Percentiles rank a stretch among this genome's conserved stretches.
Evolutionary conservation across 2,329 filamentous ascomycete genomes (phyloP).

Genomic region (Cordyceps fumosorosea): DNA sequence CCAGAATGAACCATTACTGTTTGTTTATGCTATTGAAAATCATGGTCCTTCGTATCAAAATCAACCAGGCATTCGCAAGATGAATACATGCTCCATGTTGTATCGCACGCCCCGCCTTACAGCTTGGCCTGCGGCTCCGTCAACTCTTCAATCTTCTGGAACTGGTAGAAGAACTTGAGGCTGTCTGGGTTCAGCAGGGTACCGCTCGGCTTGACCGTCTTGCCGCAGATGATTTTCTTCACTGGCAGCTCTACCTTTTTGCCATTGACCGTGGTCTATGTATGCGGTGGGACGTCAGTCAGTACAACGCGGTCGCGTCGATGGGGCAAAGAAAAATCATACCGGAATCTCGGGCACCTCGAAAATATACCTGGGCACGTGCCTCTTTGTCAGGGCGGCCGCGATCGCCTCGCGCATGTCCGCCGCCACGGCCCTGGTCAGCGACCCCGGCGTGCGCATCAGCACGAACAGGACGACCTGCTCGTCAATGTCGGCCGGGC

Average conservation of each 20-base stretch:
- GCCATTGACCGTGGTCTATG: slow-evolving; percentile 71
- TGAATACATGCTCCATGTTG: background rate
- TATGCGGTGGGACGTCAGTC: background rate
- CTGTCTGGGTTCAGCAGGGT: slow-evolving; percentile 72
- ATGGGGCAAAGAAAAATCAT: slow-evolving; percentile 24
- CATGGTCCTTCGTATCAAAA: background rate
- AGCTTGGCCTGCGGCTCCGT: slow-evolving; percentile 25
- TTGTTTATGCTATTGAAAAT: background rate
- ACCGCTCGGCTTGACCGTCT: slow-evolving; percentile 65
- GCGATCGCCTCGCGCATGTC: slow-evolving; percentile 60
- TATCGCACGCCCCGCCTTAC: slow-evolving; percentile 15
- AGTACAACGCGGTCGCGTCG: background rate
- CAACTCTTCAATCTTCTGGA: slow-evolving; percentile 37
- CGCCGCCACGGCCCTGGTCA: slow-evolving; percentile 47
- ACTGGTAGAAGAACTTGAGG: slow-evolving; percentile 72
- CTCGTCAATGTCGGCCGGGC: slow-evolving; percentile 50
- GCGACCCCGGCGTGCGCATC: slow-evolving; percentile 50
- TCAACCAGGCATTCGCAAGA: background rate
- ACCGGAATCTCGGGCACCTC: slow-evolving; percentile 77
- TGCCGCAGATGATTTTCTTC: slow-evolving; percentile 76
- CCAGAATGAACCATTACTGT: background rate
- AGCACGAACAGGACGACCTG: slow-evolving; percentile 49
- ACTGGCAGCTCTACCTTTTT: slow-evolving; percentile 83
- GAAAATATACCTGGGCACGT: slow-evolving; percentile 74
- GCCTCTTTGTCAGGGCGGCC: slow-evolving; percentile 60